Evolutionary conservation across 306 rosid genomes (phyloP).

Genomic region (Cicer arietinum): DNA sequence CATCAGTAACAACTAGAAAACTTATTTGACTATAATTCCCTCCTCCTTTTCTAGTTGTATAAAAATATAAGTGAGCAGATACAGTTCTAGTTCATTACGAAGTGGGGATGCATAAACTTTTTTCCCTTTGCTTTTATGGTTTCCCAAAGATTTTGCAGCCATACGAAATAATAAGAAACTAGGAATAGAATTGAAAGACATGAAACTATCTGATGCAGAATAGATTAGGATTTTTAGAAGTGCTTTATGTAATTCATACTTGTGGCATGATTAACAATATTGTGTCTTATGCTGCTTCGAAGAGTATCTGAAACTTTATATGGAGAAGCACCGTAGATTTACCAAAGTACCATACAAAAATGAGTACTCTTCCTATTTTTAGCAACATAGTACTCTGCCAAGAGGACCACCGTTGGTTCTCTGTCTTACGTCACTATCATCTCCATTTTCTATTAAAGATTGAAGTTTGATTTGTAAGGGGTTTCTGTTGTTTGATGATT

Average conservation of each 20-base stretch:
- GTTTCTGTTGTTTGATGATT: constrained; percentile 11
- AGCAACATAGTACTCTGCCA: not conserved
- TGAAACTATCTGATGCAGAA: constrained; percentile 7
- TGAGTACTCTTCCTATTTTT: not conserved
- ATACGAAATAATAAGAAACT: constrained; percentile 9
- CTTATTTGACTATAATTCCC: not conserved
- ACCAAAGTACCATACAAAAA: not conserved
- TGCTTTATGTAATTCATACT: not conserved
- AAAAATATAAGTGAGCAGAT: not conserved
- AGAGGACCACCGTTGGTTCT: constrained; percentile 1
- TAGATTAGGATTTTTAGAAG: not conserved
- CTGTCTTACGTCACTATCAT: constrained; percentile 11
- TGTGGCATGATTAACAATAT: constrained; percentile 14
- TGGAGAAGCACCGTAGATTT: constrained; percentile 1
- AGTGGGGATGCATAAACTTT: not conserved
- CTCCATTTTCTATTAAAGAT: constrained; percentile 15
- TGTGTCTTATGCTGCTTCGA: constrained; percentile 3
- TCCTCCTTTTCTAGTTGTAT: not conserved
- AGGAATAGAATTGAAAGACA: constrained; percentile 22
- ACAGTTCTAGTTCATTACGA: not conserved
- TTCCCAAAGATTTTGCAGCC: constrained; percentile 14
- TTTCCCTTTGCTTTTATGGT: not conserved
- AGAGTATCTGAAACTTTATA: constrained; percentile 23
- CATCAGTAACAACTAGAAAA: constrained; percentile 13
- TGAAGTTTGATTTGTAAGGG: constrained; percentile 16